phyloP scores from a whole-genome alignment of 2,329 filamentous ascomycete species.

The Blastomyces silverae region DNA sequence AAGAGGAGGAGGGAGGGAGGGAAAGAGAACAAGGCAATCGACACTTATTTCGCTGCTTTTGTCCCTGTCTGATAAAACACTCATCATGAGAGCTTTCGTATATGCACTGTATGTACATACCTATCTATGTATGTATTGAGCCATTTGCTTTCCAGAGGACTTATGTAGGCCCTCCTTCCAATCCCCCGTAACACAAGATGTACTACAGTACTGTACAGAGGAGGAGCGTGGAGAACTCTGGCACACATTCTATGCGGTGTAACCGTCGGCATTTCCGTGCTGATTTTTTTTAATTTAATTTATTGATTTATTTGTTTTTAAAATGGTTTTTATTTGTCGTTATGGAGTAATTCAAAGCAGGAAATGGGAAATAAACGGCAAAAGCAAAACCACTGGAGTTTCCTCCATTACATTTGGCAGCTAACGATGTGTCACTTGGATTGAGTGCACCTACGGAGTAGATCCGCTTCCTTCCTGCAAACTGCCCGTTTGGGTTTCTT shows the following conservation, averaged over 20 bases:
- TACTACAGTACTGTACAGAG: no score
- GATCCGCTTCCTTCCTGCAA: neutral
- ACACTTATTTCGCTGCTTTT: neutral
- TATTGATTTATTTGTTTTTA: no score
- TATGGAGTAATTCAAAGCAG: neutral
- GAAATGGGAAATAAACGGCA: neutral
- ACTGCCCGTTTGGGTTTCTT: neutral
- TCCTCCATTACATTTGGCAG: neutral
- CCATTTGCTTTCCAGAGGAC: constrained; percentile 1
- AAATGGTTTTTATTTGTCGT: neutral
- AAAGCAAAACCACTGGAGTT: neutral
- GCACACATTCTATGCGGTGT: constrained; percentile 1
- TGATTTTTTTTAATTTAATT: no score
- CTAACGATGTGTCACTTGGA: neutral
- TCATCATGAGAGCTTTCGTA: constrained; percentile 1
- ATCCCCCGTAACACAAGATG: neutral
- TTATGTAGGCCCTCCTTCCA: neutral
- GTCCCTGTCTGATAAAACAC: neutral
- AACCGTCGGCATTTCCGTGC: neutral
- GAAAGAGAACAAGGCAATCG: neutral
- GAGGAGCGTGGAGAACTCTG: constrained; percentile 3
- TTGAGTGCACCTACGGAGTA: neutral
- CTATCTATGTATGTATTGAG: neutral
- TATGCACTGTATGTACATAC: neutral
- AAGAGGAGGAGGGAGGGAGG: no score